phyloP scores from a whole-genome alignment of 23 red algal genomes.

The Agarophyton chilense region DNA sequence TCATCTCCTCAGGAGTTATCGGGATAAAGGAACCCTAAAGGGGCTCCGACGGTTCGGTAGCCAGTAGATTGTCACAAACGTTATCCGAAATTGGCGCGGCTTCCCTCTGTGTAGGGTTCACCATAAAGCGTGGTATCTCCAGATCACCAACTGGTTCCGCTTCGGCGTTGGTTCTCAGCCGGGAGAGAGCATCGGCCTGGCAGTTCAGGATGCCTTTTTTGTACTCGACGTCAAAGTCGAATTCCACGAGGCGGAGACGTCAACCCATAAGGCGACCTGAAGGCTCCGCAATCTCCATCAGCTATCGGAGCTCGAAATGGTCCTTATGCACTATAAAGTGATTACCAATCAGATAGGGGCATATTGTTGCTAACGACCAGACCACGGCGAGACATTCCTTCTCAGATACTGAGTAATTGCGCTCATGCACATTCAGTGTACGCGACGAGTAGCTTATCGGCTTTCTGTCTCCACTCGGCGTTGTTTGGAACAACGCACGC shows the following conservation, averaged over 20 bases:
- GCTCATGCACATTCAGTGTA: not conserved
- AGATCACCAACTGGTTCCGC: not conserved
- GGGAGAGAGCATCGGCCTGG: not conserved
- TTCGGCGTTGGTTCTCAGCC: not conserved
- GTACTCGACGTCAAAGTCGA: not conserved
- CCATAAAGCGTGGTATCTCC: too few species aligned
- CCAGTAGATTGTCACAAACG: too few species aligned
- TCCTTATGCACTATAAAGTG: conserved; percentile 29
- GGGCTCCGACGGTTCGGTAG: too few species aligned
- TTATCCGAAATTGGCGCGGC: not conserved
- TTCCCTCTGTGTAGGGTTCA: too few species aligned
- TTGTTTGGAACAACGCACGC: conserved; percentile 19
- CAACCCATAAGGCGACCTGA: not conserved
- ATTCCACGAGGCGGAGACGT: not conserved
- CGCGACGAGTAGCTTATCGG: conserved; percentile 29
- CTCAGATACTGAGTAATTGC: conserved; percentile 3
- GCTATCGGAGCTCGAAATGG: not conserved
- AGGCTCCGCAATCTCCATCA: conserved; percentile 3
- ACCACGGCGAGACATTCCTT: too few species aligned
- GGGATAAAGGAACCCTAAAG: too few species aligned
- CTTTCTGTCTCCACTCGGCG: not conserved
- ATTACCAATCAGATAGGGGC: too few species aligned
- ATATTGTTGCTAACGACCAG: too few species aligned
- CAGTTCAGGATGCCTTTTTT: not conserved
- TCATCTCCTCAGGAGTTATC: too few species aligned